phyloP scores from a whole-genome alignment of 176 grass and related monocot species.

The Carex cristatella region DNA sequence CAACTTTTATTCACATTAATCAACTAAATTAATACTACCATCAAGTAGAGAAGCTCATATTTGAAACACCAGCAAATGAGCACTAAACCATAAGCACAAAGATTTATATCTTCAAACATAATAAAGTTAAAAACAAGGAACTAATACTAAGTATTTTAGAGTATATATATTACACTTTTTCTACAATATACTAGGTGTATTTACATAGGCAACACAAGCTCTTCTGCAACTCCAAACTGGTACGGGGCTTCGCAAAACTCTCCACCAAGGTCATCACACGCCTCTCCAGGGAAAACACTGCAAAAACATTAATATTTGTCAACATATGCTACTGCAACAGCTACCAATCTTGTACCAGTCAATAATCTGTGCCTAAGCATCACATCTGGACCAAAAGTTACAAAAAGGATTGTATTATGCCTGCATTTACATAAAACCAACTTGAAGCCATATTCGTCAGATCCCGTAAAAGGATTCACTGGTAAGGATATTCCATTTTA shows the following conservation, averaged over 20 bases:
- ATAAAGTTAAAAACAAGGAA: background rate
- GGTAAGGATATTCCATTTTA: background rate
- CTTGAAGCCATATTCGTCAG: too few relatives aligned
- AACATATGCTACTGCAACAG: background rate
- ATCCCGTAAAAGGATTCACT: background rate
- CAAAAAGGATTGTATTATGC: background rate
- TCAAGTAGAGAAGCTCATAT: background rate
- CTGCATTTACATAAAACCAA: background rate
- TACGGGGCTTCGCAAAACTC: constrained; percentile 79
- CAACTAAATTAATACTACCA: background rate
- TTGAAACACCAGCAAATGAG: background rate
- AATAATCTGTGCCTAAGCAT: background rate
- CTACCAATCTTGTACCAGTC: background rate
- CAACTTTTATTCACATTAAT: background rate
- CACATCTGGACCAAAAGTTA: background rate
- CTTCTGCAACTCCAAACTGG: constrained; percentile 31
- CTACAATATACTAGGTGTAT: background rate
- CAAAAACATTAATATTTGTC: background rate
- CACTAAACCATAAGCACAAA: background rate
- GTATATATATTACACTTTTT: background rate
- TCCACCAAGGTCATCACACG: constrained; percentile 81
- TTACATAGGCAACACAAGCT: constrained; percentile 12
- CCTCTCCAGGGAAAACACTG: constrained; percentile 92
- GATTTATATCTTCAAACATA: background rate
- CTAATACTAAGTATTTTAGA: background rate